Evolutionary conservation across 1,284 basidiomycete genomes (phyloP).

Genomic region (Tilletia caries): DNA sequence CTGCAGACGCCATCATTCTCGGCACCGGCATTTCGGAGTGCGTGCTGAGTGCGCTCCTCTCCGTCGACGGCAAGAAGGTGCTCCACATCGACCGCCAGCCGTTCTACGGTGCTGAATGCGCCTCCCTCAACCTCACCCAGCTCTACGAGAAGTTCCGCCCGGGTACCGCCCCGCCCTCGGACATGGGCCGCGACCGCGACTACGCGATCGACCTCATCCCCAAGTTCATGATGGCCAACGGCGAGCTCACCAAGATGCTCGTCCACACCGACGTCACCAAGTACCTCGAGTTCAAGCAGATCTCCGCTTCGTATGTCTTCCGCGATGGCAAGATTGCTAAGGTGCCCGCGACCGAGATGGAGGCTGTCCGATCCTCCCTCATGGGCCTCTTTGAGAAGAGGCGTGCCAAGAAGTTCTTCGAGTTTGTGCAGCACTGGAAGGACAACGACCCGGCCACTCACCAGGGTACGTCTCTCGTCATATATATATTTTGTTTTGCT

Average conservation of each 20-base stretch:
- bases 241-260: conserved; percentile 95
- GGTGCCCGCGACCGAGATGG: conserved; percentile 95
- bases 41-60: conserved; percentile 79
- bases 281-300: conserved; percentile 99
- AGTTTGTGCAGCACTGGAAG: conserved; percentile 92
- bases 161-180: conserved; percentile 57
- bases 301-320: conserved; percentile 96
- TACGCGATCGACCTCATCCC: conserved; percentile 53
- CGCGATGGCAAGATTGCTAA: conserved; percentile 96
- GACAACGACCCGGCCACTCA: conserved; percentile 92
- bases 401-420: conserved; percentile 97
- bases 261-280: conserved; percentile 98
- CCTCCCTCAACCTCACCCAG: conserved; percentile 95
- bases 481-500: background rate
- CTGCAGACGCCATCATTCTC: conserved; percentile 15
- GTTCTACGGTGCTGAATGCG: conserved; percentile 97
- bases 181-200: conserved; percentile 55
- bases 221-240: conserved; percentile 82
- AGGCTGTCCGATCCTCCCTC: conserved; percentile 87
- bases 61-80: conserved; percentile 99
- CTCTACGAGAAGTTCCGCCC: conserved; percentile 91
- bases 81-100: conserved; percentile 99
- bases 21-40: conserved; percentile 64
- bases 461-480: conserved; percentile 64
- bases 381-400: conserved; percentile 99